Evolutionary conservation across 2,329 filamentous ascomycete genomes (phyloP), one percentile per base, ranked within the genome.

Genomic region (Tolypocladium tropicale): DNA sequence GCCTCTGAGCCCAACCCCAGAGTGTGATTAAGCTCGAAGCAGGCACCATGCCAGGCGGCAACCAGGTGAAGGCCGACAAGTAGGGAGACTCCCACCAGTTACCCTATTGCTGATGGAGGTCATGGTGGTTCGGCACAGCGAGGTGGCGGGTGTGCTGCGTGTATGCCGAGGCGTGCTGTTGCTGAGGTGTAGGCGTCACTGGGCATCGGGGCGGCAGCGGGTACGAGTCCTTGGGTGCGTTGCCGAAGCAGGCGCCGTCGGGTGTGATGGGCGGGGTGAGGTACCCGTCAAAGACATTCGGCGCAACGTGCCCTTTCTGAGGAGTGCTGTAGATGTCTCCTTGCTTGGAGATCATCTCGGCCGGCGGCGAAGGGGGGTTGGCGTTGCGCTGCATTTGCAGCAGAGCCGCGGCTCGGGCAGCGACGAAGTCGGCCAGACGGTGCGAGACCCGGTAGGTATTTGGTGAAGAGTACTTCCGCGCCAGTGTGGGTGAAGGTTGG

Each of bases 221-320:
- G 61, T 79, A 79, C 4, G 63, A 67, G 53, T 81, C 78, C 65
- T 78, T 78, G 53, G 70, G 68, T 64, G 72, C 70, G 52, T 72
- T 71, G 33, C 70, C 74, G 54, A 84, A 84, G 62, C 75, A 77
- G 53, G 80, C 77, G 9, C 83, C 82, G 59, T 93, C 89, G 5
- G 90, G 90, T 0, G 90, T 94, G 68, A 94, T 93, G 1, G 90
- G 90, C 30, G 90, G 90, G 18, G 90, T 94, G 62, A 92, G 81
- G 71, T 91, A 91, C 57, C 89, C 90, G 62, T 90, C 81, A 39
- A 84, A 82, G 60, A 84, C 79, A 54, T 81, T 74, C n/a, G 76
- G 73, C 53, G 81, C 76, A 61, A 84, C 85, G 58, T 85, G 83
- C 53, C 81, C 82, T 76, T 93, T 93, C 66, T 90, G 85, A 16